Base-by-base conservation (phyloP, 768 basidiomycete species). In the Rhizopogon vesiculosus region DNA sequence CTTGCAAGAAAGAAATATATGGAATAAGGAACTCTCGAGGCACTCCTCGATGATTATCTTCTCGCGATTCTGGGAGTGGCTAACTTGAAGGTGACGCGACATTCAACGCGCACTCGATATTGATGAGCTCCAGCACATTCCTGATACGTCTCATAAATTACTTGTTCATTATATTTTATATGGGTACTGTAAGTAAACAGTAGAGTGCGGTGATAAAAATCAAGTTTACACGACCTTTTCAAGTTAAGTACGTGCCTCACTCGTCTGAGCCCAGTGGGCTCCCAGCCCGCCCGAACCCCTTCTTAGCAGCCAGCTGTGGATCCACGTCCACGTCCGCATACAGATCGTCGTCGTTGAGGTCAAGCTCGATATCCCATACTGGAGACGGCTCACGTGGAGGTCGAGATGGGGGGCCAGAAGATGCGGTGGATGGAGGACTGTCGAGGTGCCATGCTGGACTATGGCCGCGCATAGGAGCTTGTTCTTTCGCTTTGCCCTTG, bases 391-490 rank as follows among this genome's bases (percentile, higher is more conserved):
- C 55, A 13, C 69, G 67, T 3, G 59, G 51, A 8, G 60, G 61
- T 28, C 55, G 56, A 25, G 31, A 28, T 35, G 45, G 40, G 9
- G 43, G 52, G 6, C 40, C 51, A 4, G 44, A 59, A 22, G n/a
- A 51, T 39, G 33, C 19, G 2, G 64, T 57, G 3, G 68, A 62
- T 9, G 59, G 53, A 52, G 56, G 54, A 44, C 62, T 62, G 61
- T 78, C 64, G 35, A 80, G 67, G 55, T 89, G 87, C 89, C 89
- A 91, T 7, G 74, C 71, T 1, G 87, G 84, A 62, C 85, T 88
- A 5, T 75, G 72, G 49, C 76, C 73, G 45, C 81, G 73, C 16
- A 61, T 57, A n/a, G 58, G 64, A 12, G 54, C 42, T 31, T 15
- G 48, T 53, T 63, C 69, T 57, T 59, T 69, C 49, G 54, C 64